Conservation (phyloP, 2,329 filamentous ascomycete species). For the Penicillium occitanis region DNA sequence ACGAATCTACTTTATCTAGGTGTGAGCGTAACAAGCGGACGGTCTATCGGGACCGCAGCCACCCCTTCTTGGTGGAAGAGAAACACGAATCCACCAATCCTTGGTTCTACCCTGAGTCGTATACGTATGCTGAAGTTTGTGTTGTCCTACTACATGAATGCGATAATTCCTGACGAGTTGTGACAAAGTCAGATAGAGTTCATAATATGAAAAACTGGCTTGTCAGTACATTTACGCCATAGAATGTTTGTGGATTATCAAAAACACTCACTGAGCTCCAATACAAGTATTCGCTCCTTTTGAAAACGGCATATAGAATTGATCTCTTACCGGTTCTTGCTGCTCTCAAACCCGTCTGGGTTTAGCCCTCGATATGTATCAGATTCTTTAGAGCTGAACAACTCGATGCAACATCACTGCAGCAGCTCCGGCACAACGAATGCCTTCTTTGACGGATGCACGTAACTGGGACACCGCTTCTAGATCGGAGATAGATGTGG, state of each 20-base stretch:
- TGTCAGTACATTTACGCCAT: not conserved
- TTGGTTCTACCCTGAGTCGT: too few species aligned
- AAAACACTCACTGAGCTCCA: conserved; percentile 8
- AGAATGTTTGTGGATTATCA: not conserved
- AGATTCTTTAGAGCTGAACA: not conserved
- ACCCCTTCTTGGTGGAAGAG: too few species aligned
- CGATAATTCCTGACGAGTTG: not conserved
- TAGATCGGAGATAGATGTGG: too few species aligned
- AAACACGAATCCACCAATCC: too few species aligned
- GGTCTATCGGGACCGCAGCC: too few species aligned
- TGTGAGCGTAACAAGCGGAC: too few species aligned
- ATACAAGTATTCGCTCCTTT: conserved; percentile 4
- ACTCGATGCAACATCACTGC: not conserved
- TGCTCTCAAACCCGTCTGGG: not conserved
- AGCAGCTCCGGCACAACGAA: not conserved
- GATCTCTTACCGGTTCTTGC: not conserved
- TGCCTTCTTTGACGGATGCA: too few species aligned
- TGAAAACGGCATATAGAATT: conserved; percentile 12
- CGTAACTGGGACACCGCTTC: too few species aligned
- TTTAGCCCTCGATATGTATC: not conserved
- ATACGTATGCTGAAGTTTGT: too few species aligned
- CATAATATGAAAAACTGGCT: conserved; percentile 1
- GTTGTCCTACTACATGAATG: too few species aligned
- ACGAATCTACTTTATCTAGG: too few species aligned
- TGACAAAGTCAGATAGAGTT: not conserved